Evolutionary conservation across 1,284 basidiomycete species (phyloP), one percentile per base, ranked within the genome.

Genomic region (Mixia osmundae): DNA sequence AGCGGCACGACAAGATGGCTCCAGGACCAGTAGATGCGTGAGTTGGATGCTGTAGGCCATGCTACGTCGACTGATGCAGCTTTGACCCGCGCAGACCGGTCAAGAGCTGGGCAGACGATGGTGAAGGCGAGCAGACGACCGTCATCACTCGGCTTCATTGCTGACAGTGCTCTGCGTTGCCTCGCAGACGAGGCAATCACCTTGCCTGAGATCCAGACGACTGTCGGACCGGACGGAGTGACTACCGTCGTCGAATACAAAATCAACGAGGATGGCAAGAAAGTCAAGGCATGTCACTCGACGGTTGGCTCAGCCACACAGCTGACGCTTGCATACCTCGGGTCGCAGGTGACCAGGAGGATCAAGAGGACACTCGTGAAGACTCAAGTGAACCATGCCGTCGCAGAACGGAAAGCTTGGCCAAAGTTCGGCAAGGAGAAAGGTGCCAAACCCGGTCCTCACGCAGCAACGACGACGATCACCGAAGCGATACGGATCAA

Each of bases 361-460:
- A 82, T 77, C 51, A 79, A 78, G 57, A 69, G 85, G 33, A 77
- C 74, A 1, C 64, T 94, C 15, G 75, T 89, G 54, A 87, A 82
- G 55, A 73, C 77, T n/a, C 67, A 82, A 27, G 91, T 97, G 25
- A 80, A 87, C 46, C 83, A 89, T 53, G 67, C 69, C 15, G 83
- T 94, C 5, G 91, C 91, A 0, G 82, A 89, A 58, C 69, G 89
- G 33, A 78, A 91, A 58, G 71, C 69, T 43, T 94, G 83, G 85
- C 54, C 71, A 40, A 61, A 57, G 51, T 99, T 99, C 54, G 89
- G 89, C 3, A 65, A 69, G 49, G 91, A 99, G 60, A 76, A 72
- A 57, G 79, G 79, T 28, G 80, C 72, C 52, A 69, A 76, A 35
- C 59, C 77, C 4, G 91, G 91, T 5, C 89, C 87, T 8, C 80